phyloP scores from a whole-genome alignment of 768 basidiomycete species.

The Sporobolomyces roseus region DNA sequence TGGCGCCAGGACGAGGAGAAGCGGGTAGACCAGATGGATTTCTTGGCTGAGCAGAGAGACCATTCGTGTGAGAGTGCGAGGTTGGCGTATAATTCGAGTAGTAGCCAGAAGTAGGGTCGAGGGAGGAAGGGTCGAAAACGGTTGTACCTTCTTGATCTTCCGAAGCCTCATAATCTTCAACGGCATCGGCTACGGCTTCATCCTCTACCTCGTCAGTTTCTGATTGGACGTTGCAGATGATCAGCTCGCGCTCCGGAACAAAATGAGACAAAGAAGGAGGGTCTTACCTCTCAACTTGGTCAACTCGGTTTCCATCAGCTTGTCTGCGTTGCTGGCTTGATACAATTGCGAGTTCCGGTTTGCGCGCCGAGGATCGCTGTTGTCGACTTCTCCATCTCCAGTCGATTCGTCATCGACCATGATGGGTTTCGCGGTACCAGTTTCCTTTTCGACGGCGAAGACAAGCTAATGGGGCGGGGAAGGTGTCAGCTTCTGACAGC shows the following conservation, averaged over 20 bases:
- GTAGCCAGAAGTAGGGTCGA: background rate
- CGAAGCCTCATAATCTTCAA: background rate
- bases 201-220: constrained; percentile 17
- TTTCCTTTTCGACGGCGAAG: constrained; percentile 39
- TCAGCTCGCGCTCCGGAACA: too few relatives aligned
- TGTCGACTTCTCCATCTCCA: background rate
- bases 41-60: constrained; percentile 2
- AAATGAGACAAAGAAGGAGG: too few relatives aligned
- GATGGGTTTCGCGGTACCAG: constrained; percentile 27
- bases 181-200: background rate
- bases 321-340: constrained; percentile 39
- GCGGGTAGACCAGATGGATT: constrained; percentile 12
- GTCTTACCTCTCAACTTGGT: constrained; percentile 13
- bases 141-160: background rate
- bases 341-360: constrained; percentile 41
- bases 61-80: background rate
- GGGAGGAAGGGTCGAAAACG: background rate
- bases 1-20: constrained; percentile 17
- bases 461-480: constrained; percentile 22
- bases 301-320: constrained; percentile 39
- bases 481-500: too few relatives aligned
- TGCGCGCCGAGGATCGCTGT: background rate
- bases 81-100: background rate
- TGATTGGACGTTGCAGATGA: background rate
- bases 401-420: constrained; percentile 24